Evolutionary conservation across 2,329 filamentous ascomycete genomes (phyloP).

Genomic region (Geosmithia flava): DNA sequence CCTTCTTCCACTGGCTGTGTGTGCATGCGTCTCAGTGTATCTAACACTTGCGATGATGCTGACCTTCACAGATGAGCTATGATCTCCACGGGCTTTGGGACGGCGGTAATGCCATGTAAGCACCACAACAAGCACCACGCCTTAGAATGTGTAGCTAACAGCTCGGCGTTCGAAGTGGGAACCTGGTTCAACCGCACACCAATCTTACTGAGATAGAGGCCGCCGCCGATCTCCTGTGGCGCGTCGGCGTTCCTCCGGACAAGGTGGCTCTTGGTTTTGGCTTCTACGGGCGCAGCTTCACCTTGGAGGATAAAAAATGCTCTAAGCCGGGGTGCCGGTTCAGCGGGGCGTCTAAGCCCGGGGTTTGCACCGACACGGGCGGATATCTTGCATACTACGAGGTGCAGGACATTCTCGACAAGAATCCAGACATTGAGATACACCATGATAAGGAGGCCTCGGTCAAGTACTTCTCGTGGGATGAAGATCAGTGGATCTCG

Average conservation of each 20-base stretch:
- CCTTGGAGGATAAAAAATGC: conserved; percentile 6
- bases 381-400: conserved; percentile 12
- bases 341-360: conserved; percentile 3
- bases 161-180: too few relatives aligned
- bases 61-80: conserved; percentile 34
- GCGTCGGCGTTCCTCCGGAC: conserved; percentile 21
- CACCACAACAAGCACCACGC: too few relatives aligned
- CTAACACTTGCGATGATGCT: too few relatives aligned
- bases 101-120: conserved; percentile 13
- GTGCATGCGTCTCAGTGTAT: too few relatives aligned
- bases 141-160: too few relatives aligned
- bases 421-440: conserved; percentile 7
- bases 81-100: conserved; percentile 31
- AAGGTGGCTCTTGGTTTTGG: conserved; percentile 29
- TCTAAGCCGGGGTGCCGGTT: conserved; percentile 7
- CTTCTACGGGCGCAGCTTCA: conserved; percentile 23
- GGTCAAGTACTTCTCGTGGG: conserved; percentile 3
- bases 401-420: conserved; percentile 9
- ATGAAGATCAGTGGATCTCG: conserved; percentile 3
- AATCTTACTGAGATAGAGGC: conserved; percentile 33
- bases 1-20: too few relatives aligned
- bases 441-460: conserved; percentile 2
- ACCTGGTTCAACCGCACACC: conserved; percentile 25
- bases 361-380: conserved; percentile 9
- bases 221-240: conserved; percentile 30